phyloP scores from a whole-genome alignment of 495 filamentous ascomycete genomes.

The Stereocaulon alpinum region DNA sequence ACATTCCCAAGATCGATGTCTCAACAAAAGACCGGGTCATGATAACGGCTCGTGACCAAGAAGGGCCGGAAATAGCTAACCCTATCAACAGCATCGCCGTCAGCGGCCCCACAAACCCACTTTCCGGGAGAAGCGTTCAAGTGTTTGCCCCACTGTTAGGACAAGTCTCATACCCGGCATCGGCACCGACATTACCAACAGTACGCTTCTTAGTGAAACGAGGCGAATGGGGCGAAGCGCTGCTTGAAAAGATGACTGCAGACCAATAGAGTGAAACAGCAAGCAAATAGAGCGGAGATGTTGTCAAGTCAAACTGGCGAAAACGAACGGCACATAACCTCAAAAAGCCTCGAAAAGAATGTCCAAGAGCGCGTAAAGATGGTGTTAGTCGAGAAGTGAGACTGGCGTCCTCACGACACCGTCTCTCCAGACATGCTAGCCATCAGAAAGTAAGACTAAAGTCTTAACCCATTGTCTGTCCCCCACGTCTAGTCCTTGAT shows the following conservation, averaged over 20 bases:
- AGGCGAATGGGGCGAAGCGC: background rate
- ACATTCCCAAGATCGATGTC: background rate
- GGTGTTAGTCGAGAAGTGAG: background rate
- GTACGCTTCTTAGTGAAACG: background rate
- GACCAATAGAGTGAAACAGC: background rate
- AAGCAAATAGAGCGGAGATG: background rate
- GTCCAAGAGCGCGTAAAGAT: background rate
- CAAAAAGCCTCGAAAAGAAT: background rate
- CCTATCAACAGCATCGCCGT: background rate
- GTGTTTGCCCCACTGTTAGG: background rate
- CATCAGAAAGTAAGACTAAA: background rate
- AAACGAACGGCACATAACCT: background rate
- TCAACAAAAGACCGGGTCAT: background rate
- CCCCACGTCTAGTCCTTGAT: background rate
- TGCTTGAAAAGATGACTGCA: background rate
- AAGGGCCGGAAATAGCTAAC: background rate
- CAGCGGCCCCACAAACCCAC: background rate
- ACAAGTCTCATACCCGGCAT: too few species aligned
- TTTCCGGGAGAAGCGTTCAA: background rate
- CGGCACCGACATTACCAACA: too few species aligned
- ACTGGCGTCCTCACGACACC: background rate
- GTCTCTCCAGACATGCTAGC: background rate
- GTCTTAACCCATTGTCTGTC: background rate
- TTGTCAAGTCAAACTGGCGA: background rate
- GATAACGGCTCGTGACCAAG: background rate